Conservation (phyloP, 164 flowering plant species). For the Magnolia kwangsiensis region DNA sequence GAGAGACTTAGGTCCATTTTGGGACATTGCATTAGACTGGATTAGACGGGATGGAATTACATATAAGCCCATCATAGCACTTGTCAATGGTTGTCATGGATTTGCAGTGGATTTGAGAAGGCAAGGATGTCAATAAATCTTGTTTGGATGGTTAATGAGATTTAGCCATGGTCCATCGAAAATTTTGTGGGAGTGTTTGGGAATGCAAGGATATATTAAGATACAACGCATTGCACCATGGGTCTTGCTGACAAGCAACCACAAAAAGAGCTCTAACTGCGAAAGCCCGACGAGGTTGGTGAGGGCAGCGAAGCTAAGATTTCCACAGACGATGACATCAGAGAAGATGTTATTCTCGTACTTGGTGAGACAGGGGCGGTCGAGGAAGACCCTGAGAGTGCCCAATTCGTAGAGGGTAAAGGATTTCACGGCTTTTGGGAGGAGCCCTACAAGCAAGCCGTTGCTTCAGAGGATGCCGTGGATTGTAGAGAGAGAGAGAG, state of each 20-base stretch:
- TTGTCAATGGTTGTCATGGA: too few species aligned
- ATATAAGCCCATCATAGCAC: too few species aligned
- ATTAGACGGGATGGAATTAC: too few species aligned
- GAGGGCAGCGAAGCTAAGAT: conserved; percentile 69
- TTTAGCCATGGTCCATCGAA: too few species aligned
- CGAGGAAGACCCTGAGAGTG: not conserved
- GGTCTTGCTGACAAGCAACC: conserved; percentile 63
- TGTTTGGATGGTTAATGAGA: too few species aligned
- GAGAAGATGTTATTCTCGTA: conserved; percentile 66
- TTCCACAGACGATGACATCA: conserved; percentile 62
- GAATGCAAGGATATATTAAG: too few species aligned
- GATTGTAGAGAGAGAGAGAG: conserved; percentile 26
- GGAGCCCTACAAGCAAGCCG: conserved; percentile 68
- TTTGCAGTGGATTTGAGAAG: too few species aligned
- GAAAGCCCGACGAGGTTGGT: conserved; percentile 59
- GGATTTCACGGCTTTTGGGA: conserved; percentile 62
- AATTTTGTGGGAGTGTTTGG: too few species aligned
- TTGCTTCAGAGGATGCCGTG: conserved; percentile 59
- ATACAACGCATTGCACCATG: too few species aligned
- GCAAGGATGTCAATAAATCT: too few species aligned
- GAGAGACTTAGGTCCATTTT: too few species aligned
- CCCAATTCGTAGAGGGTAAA: conserved; percentile 50
- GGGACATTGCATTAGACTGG: too few species aligned
- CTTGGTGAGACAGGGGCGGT: conserved; percentile 14
- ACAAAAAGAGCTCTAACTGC: conserved; percentile 81